Conservation (phyloP, 2,329 filamentous ascomycete species). For the Trichoderma aggressivum region DNA sequence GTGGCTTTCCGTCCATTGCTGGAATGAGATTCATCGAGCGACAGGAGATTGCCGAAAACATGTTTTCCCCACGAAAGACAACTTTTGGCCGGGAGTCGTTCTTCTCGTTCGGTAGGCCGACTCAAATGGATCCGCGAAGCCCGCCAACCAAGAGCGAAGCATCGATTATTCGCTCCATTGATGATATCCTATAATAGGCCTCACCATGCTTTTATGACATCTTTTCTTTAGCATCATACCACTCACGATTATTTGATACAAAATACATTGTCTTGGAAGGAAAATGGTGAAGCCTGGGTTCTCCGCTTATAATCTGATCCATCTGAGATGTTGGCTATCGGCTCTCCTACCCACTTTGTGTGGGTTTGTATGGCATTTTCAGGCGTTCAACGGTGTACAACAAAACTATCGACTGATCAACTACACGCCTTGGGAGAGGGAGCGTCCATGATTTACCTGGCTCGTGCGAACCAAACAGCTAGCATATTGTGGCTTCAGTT, state of each 20-base stretch:
- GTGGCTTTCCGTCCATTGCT: slow-evolving; percentile 41
- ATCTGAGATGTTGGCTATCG: background rate
- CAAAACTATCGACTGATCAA: background rate
- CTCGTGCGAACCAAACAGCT: background rate
- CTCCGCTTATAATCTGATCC: background rate
- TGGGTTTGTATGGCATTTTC: slow-evolving; percentile 13
- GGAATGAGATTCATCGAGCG: slow-evolving; percentile 51
- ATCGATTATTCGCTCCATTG: slow-evolving; percentile 74
- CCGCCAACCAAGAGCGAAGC: slow-evolving; percentile 71
- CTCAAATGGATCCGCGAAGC: slow-evolving; percentile 65
- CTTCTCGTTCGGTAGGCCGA: slow-evolving; percentile 49
- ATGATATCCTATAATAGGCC: slow-evolving; percentile 62
- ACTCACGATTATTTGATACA: background rate
- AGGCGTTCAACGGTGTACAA: slow-evolving; percentile 17
- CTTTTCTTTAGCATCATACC: background rate
- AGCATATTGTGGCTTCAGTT: background rate
- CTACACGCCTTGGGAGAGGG: background rate
- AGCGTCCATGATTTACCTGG: background rate
- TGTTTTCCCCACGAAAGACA: slow-evolving; percentile 52
- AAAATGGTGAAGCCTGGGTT: background rate
- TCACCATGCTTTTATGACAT: background rate
- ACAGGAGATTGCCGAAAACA: slow-evolving; percentile 48
- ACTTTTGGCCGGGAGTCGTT: slow-evolving; percentile 55
- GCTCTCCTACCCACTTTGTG: background rate
- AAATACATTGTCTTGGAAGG: background rate